Conservation (phyloP, 176 grass and related monocot genomes). For the Rhynchospora breviuscula region DNA sequence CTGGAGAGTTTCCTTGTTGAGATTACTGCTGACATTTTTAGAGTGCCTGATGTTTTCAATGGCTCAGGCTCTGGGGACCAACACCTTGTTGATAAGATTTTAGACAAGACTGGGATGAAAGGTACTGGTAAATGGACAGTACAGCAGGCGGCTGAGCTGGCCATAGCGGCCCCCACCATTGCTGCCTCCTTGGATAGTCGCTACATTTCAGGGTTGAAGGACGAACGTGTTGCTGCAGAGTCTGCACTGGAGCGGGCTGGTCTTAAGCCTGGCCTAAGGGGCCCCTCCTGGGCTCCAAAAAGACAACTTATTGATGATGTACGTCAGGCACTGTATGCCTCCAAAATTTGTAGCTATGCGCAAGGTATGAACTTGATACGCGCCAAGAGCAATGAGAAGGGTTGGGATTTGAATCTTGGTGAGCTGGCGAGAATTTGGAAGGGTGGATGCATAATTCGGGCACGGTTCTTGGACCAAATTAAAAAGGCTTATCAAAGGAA, state of each 20-base stretch:
- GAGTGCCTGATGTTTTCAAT: conserved; percentile 34
- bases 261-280: conserved; percentile 31
- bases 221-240: conserved; percentile 64
- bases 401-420: conserved; percentile 78
- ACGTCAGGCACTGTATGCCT: conserved; percentile 68
- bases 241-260: conserved; percentile 59
- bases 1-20: conserved; percentile 89
- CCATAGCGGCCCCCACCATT: conserved; percentile 61
- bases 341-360: conserved; percentile 94
- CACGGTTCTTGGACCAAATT: conserved; percentile 83
- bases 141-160: conserved; percentile 76
- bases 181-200: conserved; percentile 32
- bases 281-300: neutral
- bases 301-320: conserved; percentile 2
- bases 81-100: conserved; percentile 70
- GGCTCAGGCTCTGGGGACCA: conserved; percentile 7
- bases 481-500: conserved; percentile 82
- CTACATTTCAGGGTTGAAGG: conserved; percentile 49
- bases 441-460: conserved; percentile 86
- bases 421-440: conserved; percentile 97
- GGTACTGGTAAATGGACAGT: conserved; percentile 91
- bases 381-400: conserved; percentile 69
- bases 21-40: conserved; percentile 73
- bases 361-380: conserved; percentile 92
- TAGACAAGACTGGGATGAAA: conserved; percentile 97